These are phyloP conservation scores for Allium sativum DNA, from an alignment of 106 monocot genomes.

Conservation along the genomic window DNA sequence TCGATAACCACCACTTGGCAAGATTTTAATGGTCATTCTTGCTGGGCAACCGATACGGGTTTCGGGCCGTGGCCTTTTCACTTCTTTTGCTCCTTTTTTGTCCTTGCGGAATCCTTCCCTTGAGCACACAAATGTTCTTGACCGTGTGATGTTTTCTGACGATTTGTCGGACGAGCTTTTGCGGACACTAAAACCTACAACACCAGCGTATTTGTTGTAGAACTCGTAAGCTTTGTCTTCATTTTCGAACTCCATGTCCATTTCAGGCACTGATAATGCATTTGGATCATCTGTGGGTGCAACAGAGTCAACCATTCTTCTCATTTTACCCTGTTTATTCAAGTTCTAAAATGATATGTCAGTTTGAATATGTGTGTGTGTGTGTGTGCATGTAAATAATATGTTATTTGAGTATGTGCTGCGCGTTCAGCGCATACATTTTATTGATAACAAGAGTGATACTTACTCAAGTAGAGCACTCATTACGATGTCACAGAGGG, in stretches of 20 bases:
- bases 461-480: too few species aligned
- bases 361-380: conserved; percentile 2
- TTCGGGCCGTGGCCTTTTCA: conserved; percentile 38
- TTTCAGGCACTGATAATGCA: conserved; percentile 19
- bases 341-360: conserved; percentile 21
- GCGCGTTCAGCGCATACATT: too few species aligned
- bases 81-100: conserved; percentile 48
- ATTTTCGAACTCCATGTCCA: conserved; percentile 42
- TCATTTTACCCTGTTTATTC: conserved; percentile 41
- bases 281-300: conserved; percentile 20
- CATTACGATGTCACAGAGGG: too few species aligned
- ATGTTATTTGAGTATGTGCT: too few species aligned
- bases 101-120: conserved; percentile 49
- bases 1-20: conserved; percentile 28
- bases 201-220: conserved; percentile 44
- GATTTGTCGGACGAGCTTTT: conserved; percentile 39
- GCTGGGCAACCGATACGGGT: conserved; percentile 50
- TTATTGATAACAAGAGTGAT: too few species aligned
- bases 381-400: too few species aligned
- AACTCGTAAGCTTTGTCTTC: conserved; percentile 54
- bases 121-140: conserved; percentile 52
- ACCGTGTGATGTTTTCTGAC: conserved; percentile 28
- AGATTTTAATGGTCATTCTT: conserved; percentile 45
- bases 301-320: conserved; percentile 42
- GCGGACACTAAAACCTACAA: conserved; percentile 41